Percentiles rank a stretch among this genome's conserved stretches.
Conservation (phyloP, 805 yeast genomes). For the Clavispora carvajalis region DNA sequence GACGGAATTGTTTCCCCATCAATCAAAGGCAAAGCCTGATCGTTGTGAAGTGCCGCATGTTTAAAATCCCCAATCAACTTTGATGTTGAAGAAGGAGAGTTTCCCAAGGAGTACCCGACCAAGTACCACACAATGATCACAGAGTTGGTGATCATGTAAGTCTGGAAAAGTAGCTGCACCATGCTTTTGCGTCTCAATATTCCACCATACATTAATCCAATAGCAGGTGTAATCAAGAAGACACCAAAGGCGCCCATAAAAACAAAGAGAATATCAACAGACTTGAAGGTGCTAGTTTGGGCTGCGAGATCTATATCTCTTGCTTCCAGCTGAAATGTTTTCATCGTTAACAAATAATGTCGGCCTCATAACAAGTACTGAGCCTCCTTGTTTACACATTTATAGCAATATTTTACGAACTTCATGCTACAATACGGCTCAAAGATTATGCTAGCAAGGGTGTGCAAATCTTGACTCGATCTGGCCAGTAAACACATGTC, state of each 20-base stretch:
- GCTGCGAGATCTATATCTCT: background rate
- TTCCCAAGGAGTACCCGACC: slow-evolving; percentile 42
- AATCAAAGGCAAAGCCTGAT: slow-evolving; percentile 34
- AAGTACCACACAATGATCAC: slow-evolving; percentile 41
- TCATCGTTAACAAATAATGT: too few species aligned
- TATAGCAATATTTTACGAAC: too few species aligned
- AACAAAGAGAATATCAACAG: slow-evolving; percentile 48
- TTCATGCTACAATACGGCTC: too few species aligned
- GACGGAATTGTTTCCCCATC: slow-evolving; percentile 48
- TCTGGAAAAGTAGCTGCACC: slow-evolving; percentile 40
- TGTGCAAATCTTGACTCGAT: background rate
- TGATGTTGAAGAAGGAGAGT: slow-evolving; percentile 27
- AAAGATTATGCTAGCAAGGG: too few species aligned
- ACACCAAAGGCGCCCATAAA: slow-evolving; percentile 45
- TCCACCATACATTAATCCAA: slow-evolving; percentile 44
- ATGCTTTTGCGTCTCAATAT: slow-evolving; percentile 36
- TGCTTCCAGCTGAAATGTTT: background rate
- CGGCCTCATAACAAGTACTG: too few species aligned
- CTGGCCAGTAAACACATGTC: background rate
- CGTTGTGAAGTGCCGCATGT: slow-evolving; percentile 35
- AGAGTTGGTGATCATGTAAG: slow-evolving; percentile 36
- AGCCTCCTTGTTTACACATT: too few species aligned
- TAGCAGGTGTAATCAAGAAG: slow-evolving; percentile 42
- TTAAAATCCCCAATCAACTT: slow-evolving; percentile 30
- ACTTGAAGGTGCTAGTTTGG: slow-evolving; percentile 10